Percentiles rank a stretch among this genome's conserved stretches.
phyloP scores from a whole-genome alignment of 345 rosid species.

The Laguncularia racemosa region DNA sequence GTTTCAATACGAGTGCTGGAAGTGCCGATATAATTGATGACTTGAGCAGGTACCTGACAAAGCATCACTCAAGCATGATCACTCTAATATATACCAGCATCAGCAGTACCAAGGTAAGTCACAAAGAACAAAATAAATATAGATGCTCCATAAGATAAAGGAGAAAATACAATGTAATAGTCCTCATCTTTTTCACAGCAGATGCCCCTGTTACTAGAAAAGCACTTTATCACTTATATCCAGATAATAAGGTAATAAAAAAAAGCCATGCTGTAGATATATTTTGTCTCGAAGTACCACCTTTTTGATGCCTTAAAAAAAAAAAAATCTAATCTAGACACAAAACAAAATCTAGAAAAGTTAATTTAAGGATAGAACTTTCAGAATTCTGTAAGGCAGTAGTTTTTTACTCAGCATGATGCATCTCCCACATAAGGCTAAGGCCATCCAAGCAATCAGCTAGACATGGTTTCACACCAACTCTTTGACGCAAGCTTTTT shows the following conservation, averaged over 20 bases:
- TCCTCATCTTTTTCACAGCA: no score
- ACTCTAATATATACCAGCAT: background rate
- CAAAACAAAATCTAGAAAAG: background rate
- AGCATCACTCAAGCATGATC: background rate
- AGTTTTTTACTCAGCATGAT: slow-evolving; percentile 46
- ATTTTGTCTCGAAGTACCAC: background rate
- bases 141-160: no score
- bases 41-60: slow-evolving; percentile 54
- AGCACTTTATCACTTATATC: no score
- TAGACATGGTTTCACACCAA: slow-evolving; percentile 68
- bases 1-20: slow-evolving; percentile 43
- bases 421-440: slow-evolving; percentile 56
- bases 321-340: background rate
- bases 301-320: background rate
- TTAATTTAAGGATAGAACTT: background rate
- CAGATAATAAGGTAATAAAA: background rate
- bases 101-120: no score
- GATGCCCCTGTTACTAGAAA: no score
- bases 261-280: slow-evolving; percentile 2
- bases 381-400: background rate
- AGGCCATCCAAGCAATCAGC: slow-evolving; percentile 73
- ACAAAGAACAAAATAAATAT: no score
- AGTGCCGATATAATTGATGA: slow-evolving; percentile 64
- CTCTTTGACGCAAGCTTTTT: slow-evolving; percentile 39
- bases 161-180: no score